A percentile compares a stretch with the other conserved stretches of the same genome.
These are phyloP conservation scores for Bacterosira constricta DNA, from an alignment of 108 stramenopile species.

Conservation along the genomic window DNA sequence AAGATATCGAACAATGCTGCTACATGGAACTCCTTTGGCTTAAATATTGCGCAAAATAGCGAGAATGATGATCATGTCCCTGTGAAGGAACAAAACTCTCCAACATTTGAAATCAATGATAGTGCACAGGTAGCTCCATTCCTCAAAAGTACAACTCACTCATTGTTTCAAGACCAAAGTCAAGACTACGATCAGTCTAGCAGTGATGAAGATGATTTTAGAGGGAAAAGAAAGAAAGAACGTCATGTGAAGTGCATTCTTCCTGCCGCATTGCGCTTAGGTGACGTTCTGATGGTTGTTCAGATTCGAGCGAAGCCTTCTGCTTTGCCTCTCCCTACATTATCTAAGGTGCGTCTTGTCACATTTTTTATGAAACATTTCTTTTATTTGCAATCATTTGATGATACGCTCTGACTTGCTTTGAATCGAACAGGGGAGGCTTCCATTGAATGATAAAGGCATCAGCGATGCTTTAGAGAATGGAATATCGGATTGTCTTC, in stretches of 20 bases:
- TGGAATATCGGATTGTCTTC: conserved; percentile 65
- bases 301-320: conserved; percentile 77
- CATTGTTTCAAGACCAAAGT: conserved; percentile 38
- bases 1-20: conserved; percentile 54
- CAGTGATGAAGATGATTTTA: conserved; percentile 34
- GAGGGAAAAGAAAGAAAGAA: conserved; percentile 31
- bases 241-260: conserved; percentile 20
- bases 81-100: conserved; percentile 14
- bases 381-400: too few species aligned
- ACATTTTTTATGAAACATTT: conserved; percentile 6
- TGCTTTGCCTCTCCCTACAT: conserved; percentile 76
- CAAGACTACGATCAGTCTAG: background rate
- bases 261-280: conserved; percentile 75
- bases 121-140: conserved; percentile 80
- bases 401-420: background rate
- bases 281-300: conserved; percentile 66
- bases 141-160: conserved; percentile 54
- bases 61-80: background rate
- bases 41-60: conserved; percentile 46
- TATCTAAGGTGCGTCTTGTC: conserved; percentile 64
- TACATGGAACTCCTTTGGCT: conserved; percentile 79
- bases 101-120: conserved; percentile 63
- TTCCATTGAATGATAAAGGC: conserved; percentile 71
- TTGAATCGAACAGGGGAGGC: conserved; percentile 54
- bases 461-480: conserved; percentile 72